A percentile compares a stretch with the other conserved stretches of the same genome.
Evolutionary conservation across 352 stramenopile genomes (phyloP).

Genomic region (Globisporangium acanthophoron): DNA sequence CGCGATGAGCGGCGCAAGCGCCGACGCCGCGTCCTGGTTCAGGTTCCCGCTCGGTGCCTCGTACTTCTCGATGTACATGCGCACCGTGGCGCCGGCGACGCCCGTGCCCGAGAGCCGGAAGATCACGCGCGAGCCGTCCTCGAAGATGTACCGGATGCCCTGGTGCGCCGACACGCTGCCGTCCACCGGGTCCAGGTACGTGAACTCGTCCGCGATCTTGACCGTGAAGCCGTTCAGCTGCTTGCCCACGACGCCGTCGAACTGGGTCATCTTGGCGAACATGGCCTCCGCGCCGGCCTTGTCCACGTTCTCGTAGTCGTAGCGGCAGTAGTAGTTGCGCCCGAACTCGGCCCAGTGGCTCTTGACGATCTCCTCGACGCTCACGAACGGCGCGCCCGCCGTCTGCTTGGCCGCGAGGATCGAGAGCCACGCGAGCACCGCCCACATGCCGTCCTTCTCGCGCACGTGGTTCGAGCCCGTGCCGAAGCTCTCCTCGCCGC

Average conservation of each 20-base stretch:
- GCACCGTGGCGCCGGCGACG: constrained; percentile 95
- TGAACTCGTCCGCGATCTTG: constrained; percentile 95
- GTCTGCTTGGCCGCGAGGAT: constrained; percentile 92
- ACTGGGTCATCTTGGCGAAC: constrained; percentile 72
- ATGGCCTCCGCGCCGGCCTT: constrained; percentile 73
- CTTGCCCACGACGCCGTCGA: constrained; percentile 60
- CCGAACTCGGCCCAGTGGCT: constrained; percentile 97
- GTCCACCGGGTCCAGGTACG: constrained; percentile 98
- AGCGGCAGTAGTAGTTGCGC: constrained; percentile 98
- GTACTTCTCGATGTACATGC: constrained; percentile 99
- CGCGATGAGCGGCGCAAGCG: constrained; percentile 88
- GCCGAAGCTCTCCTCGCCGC: constrained; percentile 98
- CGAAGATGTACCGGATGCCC: constrained; percentile 95
- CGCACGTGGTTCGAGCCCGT: constrained; percentile 98
- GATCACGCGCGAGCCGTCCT: constrained; percentile 93
- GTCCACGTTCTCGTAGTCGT: constrained; percentile 99
- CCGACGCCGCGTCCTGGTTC: constrained; percentile 61
- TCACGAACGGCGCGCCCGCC: constrained; percentile 87
- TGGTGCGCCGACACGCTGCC: constrained; percentile 95
- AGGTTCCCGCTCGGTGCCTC: constrained; percentile 87
- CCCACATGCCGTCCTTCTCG: constrained; percentile 99
- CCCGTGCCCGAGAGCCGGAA: constrained; percentile 98
- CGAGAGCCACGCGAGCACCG: constrained; percentile 97
- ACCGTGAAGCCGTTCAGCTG: constrained; percentile 76
- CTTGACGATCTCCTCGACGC: constrained; percentile 95